These are phyloP conservation scores for Apiospora marii DNA, from an alignment of 2,329 filamentous ascomycete species.

Conservation along the genomic window DNA sequence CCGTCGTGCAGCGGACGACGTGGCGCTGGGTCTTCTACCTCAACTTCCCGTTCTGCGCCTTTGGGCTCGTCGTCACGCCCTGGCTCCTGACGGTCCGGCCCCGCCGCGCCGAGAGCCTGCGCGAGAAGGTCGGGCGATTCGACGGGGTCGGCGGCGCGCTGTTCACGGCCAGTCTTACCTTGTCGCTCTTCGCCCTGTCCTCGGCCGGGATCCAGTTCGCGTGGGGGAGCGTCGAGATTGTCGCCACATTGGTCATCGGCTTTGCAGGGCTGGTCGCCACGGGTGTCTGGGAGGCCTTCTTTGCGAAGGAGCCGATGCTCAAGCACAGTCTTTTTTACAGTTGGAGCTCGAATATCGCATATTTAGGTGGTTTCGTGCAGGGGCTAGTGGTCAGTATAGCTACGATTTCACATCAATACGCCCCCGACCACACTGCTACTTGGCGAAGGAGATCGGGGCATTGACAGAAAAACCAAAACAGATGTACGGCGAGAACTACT, in stretches of 20 bases:
- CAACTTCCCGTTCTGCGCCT: slow-evolving; percentile 42
- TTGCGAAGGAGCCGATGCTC: slow-evolving; percentile 26
- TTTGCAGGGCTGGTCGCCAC: slow-evolving; percentile 26
- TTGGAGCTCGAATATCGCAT: slow-evolving; percentile 27
- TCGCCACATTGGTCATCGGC: slow-evolving; percentile 27
- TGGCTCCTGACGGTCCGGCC: slow-evolving; percentile 46
- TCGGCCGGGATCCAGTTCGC: slow-evolving; percentile 30
- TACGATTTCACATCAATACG: background rate
- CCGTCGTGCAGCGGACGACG: slow-evolving; percentile 37
- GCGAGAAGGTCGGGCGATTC: slow-evolving; percentile 25
- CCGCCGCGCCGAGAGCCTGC: slow-evolving; percentile 33
- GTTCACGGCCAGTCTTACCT: slow-evolving; percentile 30
- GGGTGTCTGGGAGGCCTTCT: slow-evolving; percentile 26
- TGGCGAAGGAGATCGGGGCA: background rate
- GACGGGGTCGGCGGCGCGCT: slow-evolving; percentile 29
- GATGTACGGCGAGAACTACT: slow-evolving; percentile 30
- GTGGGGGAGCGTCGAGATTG: slow-evolving; percentile 25
- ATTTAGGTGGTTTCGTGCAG: slow-evolving; percentile 28
- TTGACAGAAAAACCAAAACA: slow-evolving; percentile 9
- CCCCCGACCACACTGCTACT: background rate
- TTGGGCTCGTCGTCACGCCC: slow-evolving; percentile 38
- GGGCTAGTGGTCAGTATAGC: slow-evolving; percentile 27
- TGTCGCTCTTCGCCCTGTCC: slow-evolving; percentile 28
- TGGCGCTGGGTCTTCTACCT: slow-evolving; percentile 56
- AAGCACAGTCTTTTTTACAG: slow-evolving; percentile 26